These are phyloP conservation scores for Didymella keratinophila DNA, from an alignment of 2,329 filamentous ascomycete species.

Conservation along the genomic window DNA sequence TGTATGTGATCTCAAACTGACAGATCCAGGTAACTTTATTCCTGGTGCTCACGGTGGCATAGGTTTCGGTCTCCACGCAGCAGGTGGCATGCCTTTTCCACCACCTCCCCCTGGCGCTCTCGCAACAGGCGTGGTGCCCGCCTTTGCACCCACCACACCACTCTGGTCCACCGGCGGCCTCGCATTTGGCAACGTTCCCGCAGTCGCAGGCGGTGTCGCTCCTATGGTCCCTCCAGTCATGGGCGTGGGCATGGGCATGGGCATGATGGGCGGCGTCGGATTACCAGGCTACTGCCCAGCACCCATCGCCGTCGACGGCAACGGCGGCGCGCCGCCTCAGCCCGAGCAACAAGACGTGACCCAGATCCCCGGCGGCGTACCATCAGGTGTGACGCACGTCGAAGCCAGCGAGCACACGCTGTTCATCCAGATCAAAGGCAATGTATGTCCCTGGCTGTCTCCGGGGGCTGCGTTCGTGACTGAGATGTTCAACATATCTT, in stretches of 20 bases:
- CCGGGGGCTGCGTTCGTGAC: constrained; percentile 35
- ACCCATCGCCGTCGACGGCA: constrained; percentile 34
- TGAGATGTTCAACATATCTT: constrained; percentile 36
- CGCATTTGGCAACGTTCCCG: constrained; percentile 36
- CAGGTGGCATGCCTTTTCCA: constrained; percentile 33
- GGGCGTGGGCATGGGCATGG: constrained; percentile 22
- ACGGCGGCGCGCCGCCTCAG: constrained; percentile 29
- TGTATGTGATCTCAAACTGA: constrained; percentile 19
- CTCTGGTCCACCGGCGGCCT: constrained; percentile 32
- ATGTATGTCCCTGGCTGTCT: constrained; percentile 42
- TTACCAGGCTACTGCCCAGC: constrained; percentile 29
- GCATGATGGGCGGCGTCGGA: constrained; percentile 14
- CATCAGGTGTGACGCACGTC: constrained; percentile 37
- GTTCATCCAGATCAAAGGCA: constrained; percentile 39
- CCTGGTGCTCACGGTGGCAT: constrained; percentile 37
- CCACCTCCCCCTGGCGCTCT: constrained; percentile 37
- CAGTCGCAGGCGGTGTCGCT: constrained; percentile 14
- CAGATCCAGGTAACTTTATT: constrained; percentile 30
- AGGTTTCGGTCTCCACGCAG: constrained; percentile 36
- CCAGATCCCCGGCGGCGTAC: constrained; percentile 37
- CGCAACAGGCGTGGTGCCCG: constrained; percentile 28
- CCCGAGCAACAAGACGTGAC: constrained; percentile 37
- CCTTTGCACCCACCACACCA: constrained; percentile 37
- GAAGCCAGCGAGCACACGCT: constrained; percentile 39
- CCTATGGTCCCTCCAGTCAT: constrained; percentile 20